Evolutionary conservation across 495 filamentous ascomycete species (phyloP).

Genomic region (Mytilinidion resinicola): DNA sequence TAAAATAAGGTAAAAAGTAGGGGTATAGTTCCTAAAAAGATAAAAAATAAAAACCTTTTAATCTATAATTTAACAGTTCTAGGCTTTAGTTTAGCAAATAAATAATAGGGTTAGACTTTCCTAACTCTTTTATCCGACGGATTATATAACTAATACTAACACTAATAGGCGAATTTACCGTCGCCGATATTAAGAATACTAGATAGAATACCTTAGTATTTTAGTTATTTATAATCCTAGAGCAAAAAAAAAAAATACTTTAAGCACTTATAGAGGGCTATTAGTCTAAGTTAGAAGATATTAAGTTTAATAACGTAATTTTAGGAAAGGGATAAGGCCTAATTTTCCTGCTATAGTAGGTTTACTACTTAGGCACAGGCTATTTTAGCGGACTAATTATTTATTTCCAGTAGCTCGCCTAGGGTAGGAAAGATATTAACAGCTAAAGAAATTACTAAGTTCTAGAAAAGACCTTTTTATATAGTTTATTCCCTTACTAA

Average conservation of each 20-base stretch:
- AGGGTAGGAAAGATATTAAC: not conserved
- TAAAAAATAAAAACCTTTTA: constrained; percentile 27
- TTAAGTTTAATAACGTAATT: not conserved
- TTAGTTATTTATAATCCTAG: constrained; percentile 22
- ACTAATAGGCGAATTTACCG: constrained; percentile 28
- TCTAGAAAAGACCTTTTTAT: not conserved
- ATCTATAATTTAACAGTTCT: constrained; percentile 32
- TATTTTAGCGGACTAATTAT: not conserved
- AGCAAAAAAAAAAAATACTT: constrained; percentile 25
- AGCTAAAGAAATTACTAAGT: not conserved
- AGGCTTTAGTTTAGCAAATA: constrained; percentile 29
- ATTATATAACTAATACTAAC: not conserved
- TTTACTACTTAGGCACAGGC: not conserved
- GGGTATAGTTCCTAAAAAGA: not conserved
- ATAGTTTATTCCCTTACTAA: not conserved
- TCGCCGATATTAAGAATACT: constrained; percentile 29
- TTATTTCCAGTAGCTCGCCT: not conserved
- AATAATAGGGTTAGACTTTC: constrained; percentile 22
- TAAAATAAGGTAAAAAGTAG: not conserved
- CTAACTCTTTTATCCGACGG: not conserved
- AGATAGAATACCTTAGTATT: constrained; percentile 25
- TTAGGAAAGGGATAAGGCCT: not conserved
- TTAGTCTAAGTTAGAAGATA: not conserved
- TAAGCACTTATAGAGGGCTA: constrained; percentile 17
- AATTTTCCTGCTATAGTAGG: not conserved